Percentiles rank a stretch among this genome's conserved stretches.
Evolutionary conservation across 768 basidiomycete genomes (phyloP).

Genomic region (Nidularia pulvinata): DNA sequence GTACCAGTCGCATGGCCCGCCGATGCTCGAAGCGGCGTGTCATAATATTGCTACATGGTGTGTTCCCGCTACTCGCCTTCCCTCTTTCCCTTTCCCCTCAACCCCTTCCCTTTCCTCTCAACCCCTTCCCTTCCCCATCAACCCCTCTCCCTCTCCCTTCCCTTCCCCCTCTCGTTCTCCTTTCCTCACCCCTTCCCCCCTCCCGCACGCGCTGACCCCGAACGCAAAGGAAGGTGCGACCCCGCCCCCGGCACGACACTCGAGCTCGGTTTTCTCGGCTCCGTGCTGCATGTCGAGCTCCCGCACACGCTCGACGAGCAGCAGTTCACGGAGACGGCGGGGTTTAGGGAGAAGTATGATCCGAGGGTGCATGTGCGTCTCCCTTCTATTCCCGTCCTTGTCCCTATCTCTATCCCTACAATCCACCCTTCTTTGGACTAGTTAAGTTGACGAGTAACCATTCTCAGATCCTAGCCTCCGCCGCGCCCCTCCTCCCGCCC

Average conservation of each 20-base stretch:
- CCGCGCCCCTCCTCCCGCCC: constrained; percentile 56
- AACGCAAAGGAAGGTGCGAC: constrained; percentile 71
- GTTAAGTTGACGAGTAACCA: constrained; percentile 3
- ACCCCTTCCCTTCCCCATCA: too few relatives aligned
- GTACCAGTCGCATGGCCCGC: constrained; percentile 68
- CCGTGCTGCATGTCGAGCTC: constrained; percentile 70
- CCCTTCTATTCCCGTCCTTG: neutral
- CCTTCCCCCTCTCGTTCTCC: neutral
- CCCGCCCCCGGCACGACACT: constrained; percentile 64
- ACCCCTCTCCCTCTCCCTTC: too few relatives aligned
- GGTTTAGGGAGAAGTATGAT: constrained; percentile 52
- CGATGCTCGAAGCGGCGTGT: constrained; percentile 86
- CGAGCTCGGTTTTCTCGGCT: constrained; percentile 85
- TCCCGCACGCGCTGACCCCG: neutral
- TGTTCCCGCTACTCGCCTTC: too few relatives aligned
- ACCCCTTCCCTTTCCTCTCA: too few relatives aligned
- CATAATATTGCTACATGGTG: constrained; percentile 87
- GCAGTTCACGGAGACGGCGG: constrained; percentile 59
- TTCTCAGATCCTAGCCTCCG: constrained; percentile 65
- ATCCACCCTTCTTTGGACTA: neutral
- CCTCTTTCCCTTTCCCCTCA: too few relatives aligned
- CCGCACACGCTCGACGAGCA: constrained; percentile 72
- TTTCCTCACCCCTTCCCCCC: neutral
- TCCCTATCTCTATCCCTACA: neutral
- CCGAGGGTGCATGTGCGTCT: constrained; percentile 46